Evolutionary conservation across 768 basidiomycete genomes (phyloP), one percentile per base, ranked within the genome.

Genomic region (Russula virescens): DNA sequence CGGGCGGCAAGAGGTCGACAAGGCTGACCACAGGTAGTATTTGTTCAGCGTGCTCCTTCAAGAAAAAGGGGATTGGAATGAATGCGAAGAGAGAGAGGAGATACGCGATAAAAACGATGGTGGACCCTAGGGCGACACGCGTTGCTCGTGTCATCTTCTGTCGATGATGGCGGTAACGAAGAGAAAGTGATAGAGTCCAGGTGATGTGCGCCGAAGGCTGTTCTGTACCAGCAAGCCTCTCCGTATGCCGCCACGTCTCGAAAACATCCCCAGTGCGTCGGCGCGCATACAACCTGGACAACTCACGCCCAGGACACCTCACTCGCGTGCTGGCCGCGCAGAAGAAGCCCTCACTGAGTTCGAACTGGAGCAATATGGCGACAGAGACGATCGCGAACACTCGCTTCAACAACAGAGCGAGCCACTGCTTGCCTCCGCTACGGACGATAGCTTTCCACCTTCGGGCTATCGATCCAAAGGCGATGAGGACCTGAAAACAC

Each of bases 111-210:
- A 77, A 69, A 62, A 78, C 69, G 35, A 83, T 69, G 13, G 78
- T 70, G n/a, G 77, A 73, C 52, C 80, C 68, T 21, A 78, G 63
- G 11, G 79, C 80, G 61, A 85, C 79, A 61, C 82, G 81, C 50
- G 80, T 81, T 58, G 80, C 84, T 58, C 86, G 81, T 45, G 84
- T 81, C 88, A 91, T 89, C 66, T 61, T 54, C 6, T 21, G n/a
- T n/a, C n/a, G 61, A 63, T 57, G 38, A 38, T 60, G 50, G 48
- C 58, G 49, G 58, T 53, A 45, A 21, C 21, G 42, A 60, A 47
- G 26, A 54, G 58, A 52, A 11, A 11, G 13, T 5, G 38, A 38
- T 2, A 11, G 38, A 35, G 46, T 8, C 11, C n/a, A 10, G 28
- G 23, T n/a, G 19, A 19, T 38, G 53, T n/a, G n/a, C 21, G 34